Percentiles rank a stretch among this genome's conserved stretches.
Evolutionary conservation across 768 basidiomycete genomes (phyloP).

Genomic region (Leucosporidium scottii): DNA sequence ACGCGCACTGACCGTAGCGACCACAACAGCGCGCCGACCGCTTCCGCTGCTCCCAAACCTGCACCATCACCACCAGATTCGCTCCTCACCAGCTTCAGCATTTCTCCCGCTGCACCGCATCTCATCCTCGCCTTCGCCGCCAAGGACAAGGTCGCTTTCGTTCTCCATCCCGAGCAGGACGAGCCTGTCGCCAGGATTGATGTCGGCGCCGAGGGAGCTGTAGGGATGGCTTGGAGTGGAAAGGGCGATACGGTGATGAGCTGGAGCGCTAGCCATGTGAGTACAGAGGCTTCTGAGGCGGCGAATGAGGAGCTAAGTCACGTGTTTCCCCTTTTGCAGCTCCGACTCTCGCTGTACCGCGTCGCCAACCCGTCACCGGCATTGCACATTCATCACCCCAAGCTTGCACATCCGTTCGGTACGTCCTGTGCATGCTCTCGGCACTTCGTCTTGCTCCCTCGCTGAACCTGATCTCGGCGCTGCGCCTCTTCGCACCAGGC

Average conservation of each 20-base stretch:
- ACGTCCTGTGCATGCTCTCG: background rate
- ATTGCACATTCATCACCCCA: conserved; percentile 21
- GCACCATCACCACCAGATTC: background rate
- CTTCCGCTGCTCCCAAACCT: background rate
- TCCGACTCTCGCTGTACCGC: conserved; percentile 28
- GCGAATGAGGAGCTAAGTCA: background rate
- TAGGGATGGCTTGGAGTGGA: conserved; percentile 12
- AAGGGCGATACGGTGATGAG: background rate
- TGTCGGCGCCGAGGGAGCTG: conserved; percentile 25
- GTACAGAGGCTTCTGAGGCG: background rate
- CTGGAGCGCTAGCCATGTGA: conserved; percentile 18
- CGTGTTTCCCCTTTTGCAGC: conserved; percentile 12
- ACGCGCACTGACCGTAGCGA: background rate
- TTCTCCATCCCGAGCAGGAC: conserved; percentile 14
- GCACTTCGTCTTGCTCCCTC: too few relatives aligned
- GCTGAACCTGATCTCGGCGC: too few relatives aligned
- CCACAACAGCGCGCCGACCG: background rate
- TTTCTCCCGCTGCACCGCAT: background rate
- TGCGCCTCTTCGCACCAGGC: background rate
- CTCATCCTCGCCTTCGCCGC: conserved; percentile 1
- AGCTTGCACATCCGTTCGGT: conserved; percentile 13
- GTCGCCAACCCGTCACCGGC: background rate
- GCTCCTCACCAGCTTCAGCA: conserved; percentile 6
- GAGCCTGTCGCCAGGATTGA: conserved; percentile 19
- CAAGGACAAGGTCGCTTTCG: conserved; percentile 1